A percentile compares a stretch with the other conserved stretches of the same genome.
These are phyloP conservation scores for Yarrowia divulgata DNA, from an alignment of 805 yeast genomes.

Conservation along the genomic window DNA sequence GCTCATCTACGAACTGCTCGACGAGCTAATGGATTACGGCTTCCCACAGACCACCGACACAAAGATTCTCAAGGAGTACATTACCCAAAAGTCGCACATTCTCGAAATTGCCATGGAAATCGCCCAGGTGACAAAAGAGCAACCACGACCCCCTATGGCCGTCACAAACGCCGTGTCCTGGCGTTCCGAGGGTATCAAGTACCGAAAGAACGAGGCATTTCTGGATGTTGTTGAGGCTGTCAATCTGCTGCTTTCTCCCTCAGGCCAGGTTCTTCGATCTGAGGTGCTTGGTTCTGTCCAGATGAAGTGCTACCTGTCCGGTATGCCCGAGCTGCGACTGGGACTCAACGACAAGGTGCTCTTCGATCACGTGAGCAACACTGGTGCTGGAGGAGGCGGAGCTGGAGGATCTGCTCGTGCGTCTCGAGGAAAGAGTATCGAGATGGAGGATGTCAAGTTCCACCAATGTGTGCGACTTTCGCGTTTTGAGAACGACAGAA, in stretches of 20 bases:
- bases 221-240: slow-evolving; percentile 82
- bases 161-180: slow-evolving; percentile 82
- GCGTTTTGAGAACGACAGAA: slow-evolving; percentile 62
- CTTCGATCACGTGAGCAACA: slow-evolving; percentile 45
- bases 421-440: slow-evolving; percentile 47
- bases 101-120: slow-evolving; percentile 47
- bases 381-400: slow-evolving; percentile 46
- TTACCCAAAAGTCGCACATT: slow-evolving; percentile 62
- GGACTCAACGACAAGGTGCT: slow-evolving; percentile 64
- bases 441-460: slow-evolving; percentile 73
- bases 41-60: slow-evolving; percentile 84
- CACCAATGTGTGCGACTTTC: slow-evolving; percentile 88
- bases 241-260: slow-evolving; percentile 69
- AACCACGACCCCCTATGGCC: slow-evolving; percentile 68
- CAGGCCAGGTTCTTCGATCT: slow-evolving; percentile 67
- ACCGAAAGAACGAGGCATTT: slow-evolving; percentile 88
- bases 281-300: slow-evolving; percentile 75
- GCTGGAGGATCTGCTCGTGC: slow-evolving; percentile 42
- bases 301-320: slow-evolving; percentile 79
- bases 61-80: slow-evolving; percentile 77
- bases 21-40: slow-evolving; percentile 90
- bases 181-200: slow-evolving; percentile 90
- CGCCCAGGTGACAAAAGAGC: slow-evolving; percentile 38
- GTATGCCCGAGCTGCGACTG: slow-evolving; percentile 84
- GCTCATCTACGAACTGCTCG: slow-evolving; percentile 80